A percentile compares a stretch with the other conserved stretches of the same genome.
These are phyloP conservation scores for Dinochytrium kinnereticum DNA, from an alignment of 371 early-diverging fungal genomes.

Conservation along the genomic window DNA sequence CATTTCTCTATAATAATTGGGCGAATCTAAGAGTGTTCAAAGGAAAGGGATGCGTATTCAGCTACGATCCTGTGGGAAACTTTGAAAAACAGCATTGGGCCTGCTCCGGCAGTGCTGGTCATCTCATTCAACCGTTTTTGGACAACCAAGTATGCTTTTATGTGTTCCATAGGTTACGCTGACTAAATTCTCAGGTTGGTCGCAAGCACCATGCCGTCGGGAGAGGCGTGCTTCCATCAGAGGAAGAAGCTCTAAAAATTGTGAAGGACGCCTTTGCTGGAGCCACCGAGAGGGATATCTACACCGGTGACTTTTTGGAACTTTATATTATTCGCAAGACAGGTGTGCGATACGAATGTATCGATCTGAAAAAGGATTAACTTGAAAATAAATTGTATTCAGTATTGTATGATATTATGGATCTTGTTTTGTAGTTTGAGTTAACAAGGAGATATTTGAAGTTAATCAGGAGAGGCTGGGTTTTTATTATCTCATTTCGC, in stretches of 20 bases:
- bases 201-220: conserved; percentile 64
- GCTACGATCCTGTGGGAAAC: conserved; percentile 97
- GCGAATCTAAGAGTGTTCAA: conserved; percentile 2
- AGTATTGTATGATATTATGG: background rate
- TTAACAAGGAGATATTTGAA: too few species aligned
- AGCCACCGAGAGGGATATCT: conserved; percentile 99
- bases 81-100: conserved; percentile 82
- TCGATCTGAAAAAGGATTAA: conserved; percentile 77
- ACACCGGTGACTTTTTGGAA: conserved; percentile 98
- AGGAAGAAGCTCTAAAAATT: conserved; percentile 78
- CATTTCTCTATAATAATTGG: background rate
- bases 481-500: too few species aligned
- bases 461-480: too few species aligned
- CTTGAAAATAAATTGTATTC: background rate
- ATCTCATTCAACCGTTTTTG: conserved; percentile 97
- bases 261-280: conserved; percentile 97
- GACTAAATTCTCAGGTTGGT: conserved; percentile 38
- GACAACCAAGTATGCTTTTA: conserved; percentile 86
- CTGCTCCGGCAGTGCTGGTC: conserved; percentile 90
- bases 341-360: conserved; percentile 75
- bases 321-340: conserved; percentile 86
- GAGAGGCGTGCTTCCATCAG: conserved; percentile 36
- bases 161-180: background rate
- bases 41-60: conserved; percentile 90
- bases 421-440: too few species aligned